Conservation (phyloP, 345 rosid species). For the Cardamine chenopodiifolia region DNA sequence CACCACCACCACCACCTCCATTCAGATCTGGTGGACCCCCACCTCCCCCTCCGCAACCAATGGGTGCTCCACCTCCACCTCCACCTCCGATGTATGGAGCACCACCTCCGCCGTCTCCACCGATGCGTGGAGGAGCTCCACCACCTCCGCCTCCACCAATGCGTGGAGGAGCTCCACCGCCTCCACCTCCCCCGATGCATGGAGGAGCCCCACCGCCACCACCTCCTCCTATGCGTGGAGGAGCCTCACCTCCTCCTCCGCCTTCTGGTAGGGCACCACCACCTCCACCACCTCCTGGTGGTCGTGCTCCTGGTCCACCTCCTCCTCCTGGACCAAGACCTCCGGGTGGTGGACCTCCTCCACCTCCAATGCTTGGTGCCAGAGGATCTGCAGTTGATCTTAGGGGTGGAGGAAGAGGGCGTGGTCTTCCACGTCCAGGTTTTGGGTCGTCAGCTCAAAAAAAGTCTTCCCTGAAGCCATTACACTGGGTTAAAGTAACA, state of each 20-base stretch:
- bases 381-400: constrained; percentile 52
- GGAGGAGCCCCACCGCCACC: constrained; percentile 57
- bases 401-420: constrained; percentile 69
- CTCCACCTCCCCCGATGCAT: constrained; percentile 50
- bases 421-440: constrained; percentile 63
- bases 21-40: constrained; percentile 42
- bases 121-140: constrained; percentile 31
- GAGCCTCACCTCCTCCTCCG: constrained; percentile 56
- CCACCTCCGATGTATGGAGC: constrained; percentile 44
- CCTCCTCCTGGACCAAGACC: constrained; percentile 70
- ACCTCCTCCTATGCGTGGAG: constrained; percentile 45
- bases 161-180: constrained; percentile 45
- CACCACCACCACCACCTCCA: constrained; percentile 50
- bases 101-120: constrained; percentile 47
- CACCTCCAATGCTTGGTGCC: constrained; percentile 70
- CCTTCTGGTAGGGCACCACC: constrained; percentile 52
- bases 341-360: constrained; percentile 75
- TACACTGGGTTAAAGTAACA: constrained; percentile 98
- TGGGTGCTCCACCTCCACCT: constrained; percentile 39
- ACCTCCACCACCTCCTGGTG: constrained; percentile 75
- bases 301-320: constrained; percentile 59
- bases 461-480: constrained; percentile 89
- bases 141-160: constrained; percentile 50
- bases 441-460: constrained; percentile 53
- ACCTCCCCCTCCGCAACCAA: constrained; percentile 51